Conservation (phyloP, 768 basidiomycete genomes). For the Suillus plorans region DNA sequence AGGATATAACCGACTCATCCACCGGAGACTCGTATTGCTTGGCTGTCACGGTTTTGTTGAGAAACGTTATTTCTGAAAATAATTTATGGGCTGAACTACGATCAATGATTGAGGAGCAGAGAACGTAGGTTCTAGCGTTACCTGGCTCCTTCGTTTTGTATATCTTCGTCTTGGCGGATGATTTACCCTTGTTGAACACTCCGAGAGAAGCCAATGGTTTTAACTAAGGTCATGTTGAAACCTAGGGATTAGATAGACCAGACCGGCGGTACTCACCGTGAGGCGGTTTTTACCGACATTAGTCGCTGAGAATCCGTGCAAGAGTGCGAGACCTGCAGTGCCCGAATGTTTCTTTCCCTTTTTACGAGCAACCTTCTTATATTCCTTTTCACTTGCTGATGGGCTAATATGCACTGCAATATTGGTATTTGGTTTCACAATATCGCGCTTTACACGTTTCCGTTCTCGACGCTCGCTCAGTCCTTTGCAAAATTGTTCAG, state of each 20-base stretch:
- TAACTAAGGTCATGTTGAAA: slow-evolving; percentile 19
- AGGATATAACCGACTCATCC: background rate
- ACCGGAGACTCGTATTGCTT: slow-evolving; percentile 7
- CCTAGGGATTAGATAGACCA: background rate
- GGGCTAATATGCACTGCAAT: background rate
- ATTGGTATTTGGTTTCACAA: slow-evolving; percentile 38
- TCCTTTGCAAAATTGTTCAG: slow-evolving; percentile 38
- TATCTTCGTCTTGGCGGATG: slow-evolving; percentile 29
- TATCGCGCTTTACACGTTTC: slow-evolving; percentile 56
- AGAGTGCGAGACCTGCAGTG: slow-evolving; percentile 31
- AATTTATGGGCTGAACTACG: slow-evolving; percentile 9
- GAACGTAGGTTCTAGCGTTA: slow-evolving; percentile 7
- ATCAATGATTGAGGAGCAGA: background rate
- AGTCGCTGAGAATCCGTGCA: slow-evolving; percentile 38
- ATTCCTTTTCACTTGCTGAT: slow-evolving; percentile 8
- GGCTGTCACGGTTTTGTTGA: slow-evolving; percentile 29
- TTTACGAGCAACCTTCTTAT: slow-evolving; percentile 14
- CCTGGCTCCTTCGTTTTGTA: slow-evolving; percentile 13
- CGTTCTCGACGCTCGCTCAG: slow-evolving; percentile 64
- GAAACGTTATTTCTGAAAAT: slow-evolving; percentile 51
- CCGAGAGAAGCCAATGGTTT: slow-evolving; percentile 30
- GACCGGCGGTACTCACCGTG: slow-evolving; percentile 25
- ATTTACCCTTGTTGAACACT: slow-evolving; percentile 38
- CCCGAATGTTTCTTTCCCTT: slow-evolving; percentile 23
- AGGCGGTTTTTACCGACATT: slow-evolving; percentile 37